Base-by-base conservation (phyloP, 805 yeast species). In the Candida montana region DNA sequence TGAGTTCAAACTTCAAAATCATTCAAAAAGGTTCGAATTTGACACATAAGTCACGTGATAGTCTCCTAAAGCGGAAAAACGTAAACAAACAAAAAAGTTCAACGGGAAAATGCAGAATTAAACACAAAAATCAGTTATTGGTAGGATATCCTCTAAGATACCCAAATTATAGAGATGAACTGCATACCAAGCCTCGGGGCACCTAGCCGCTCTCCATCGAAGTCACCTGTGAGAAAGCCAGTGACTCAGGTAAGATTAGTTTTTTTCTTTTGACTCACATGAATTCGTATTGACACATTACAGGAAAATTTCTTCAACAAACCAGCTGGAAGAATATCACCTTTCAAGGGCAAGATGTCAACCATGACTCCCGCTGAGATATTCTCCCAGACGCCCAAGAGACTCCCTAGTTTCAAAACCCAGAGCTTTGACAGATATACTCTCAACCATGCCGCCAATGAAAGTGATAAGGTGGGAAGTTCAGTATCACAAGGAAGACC, bases 341-440 rank as follows among this genome's bases (percentile, higher is more conserved):
- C 61, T 2, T 47, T 52, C 47, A 57, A 54, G 30, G 57, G 57
- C 0, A 17, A 41, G n/a, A 45, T 30, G 33, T 18, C 53, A 10
- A 29, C 12, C 3, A 37, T 45, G 47, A 32, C 52, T 1, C 37
- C 49, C 0, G 32, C 32, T 4, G 50, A 50, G 36, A 48, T 53
- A 7, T 52, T 49, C 26, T 53, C 57, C 7, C 39, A 50, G 3
- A 62, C 67, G 0, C 68, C 68, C 7, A 54, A 50, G 24, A 50
- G 66, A 35, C 33, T 61, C 19, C 34, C 39, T 9, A 31, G 15
- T 13, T 38, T 46, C 18, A 32, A 54, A 51, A 50, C 60, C 4
- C 60, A 54, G 21, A 63, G 65, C 33, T 58, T 53, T 12, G 66
- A 62, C 43, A 57, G 56, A 39, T 37, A 33, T 20, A 46, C 44